phyloP scores from a whole-genome alignment of 306 rosid genomes.

The Fagus sylvatica region DNA sequence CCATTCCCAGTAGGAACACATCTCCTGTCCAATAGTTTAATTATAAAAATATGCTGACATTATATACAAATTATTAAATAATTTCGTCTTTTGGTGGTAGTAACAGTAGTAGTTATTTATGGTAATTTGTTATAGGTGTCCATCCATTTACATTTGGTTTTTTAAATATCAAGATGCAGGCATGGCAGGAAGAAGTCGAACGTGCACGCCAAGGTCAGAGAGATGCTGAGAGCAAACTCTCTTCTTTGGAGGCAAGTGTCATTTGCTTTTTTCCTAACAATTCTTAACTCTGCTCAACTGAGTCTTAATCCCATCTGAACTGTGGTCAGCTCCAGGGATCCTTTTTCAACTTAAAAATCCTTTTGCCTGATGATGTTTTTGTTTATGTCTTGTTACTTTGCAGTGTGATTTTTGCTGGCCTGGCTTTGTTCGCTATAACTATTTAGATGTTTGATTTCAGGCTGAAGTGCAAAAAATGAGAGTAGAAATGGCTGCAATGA shows the following conservation, averaged over 20 bases:
- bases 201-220: slow-evolving; percentile 96
- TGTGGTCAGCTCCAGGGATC: not conserved
- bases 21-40: not conserved
- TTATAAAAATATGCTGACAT: not conserved
- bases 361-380: slow-evolving; percentile 5
- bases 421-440: slow-evolving; percentile 19
- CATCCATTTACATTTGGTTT: slow-evolving; percentile 3
- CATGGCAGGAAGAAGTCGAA: slow-evolving; percentile 98
- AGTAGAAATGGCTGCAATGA: slow-evolving; percentile 99
- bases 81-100: slow-evolving; percentile 2
- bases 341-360: not conserved
- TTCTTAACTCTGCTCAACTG: not conserved
- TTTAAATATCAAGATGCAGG: slow-evolving; percentile 63
- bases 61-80: not conserved
- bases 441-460: slow-evolving; percentile 45
- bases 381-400: not conserved
- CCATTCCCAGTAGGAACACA: not conserved
- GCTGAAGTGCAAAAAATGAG: slow-evolving; percentile 89
- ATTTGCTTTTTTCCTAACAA: slow-evolving; percentile 16
- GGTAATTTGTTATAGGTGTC: slow-evolving; percentile 22
- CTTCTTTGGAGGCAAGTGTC: slow-evolving; percentile 71
- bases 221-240: slow-evolving; percentile 91
- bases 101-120: slow-evolving; percentile 11
- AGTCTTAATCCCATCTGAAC: not conserved
- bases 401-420: not conserved